Percentiles rank a stretch among this genome's conserved stretches.
Evolutionary conservation across 2,329 filamentous ascomycete species (phyloP).

Genomic region (Tolypocladium album): DNA sequence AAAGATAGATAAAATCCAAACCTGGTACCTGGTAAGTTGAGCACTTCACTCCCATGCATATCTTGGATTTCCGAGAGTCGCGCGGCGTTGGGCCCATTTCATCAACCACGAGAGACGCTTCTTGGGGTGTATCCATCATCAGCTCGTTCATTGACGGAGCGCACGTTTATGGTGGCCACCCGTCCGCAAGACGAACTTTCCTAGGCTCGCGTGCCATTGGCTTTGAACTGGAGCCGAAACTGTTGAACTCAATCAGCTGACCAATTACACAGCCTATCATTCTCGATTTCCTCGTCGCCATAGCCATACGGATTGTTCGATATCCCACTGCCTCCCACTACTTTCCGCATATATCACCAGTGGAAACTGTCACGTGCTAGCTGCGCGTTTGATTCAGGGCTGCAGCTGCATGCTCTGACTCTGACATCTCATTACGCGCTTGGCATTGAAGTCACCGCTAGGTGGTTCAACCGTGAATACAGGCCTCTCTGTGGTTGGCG

Average conservation of each 20-base stretch:
- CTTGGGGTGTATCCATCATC: not conserved
- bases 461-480: not conserved
- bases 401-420: not conserved
- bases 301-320: not conserved
- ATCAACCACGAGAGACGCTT: not conserved
- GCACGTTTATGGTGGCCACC: not conserved
- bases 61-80: not conserved
- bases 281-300: not conserved
- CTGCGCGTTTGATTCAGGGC: not conserved
- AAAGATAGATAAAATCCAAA: constrained; percentile 16
- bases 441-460: not conserved
- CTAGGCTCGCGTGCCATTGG: not conserved
- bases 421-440: not conserved
- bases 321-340: not conserved
- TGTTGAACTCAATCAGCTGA: not conserved
- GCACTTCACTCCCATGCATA: not conserved
- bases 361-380: not conserved
- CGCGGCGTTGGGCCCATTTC: not conserved
- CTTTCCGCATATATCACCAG: not conserved
- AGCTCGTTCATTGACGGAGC: not conserved
- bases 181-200: not conserved
- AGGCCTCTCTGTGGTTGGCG: not conserved
- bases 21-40: constrained; percentile 10
- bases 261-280: not conserved
- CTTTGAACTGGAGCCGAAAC: not conserved